These are phyloP conservation scores for Pyrenophora tritici-repentis DNA, from an alignment of 2,329 filamentous ascomycete genomes.

Conservation along the genomic window DNA sequence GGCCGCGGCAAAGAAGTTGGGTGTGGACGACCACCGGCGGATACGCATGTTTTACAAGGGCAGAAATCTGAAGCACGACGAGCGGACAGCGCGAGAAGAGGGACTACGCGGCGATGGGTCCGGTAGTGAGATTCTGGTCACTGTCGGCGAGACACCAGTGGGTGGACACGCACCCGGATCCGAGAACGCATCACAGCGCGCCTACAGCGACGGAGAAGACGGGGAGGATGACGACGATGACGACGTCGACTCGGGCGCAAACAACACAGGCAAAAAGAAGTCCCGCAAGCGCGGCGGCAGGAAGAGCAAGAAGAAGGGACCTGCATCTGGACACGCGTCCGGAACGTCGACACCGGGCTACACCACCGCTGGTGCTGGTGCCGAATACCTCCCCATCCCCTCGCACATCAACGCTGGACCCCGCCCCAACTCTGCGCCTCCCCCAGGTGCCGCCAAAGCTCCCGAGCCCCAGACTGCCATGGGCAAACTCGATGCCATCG, in stretches of 20 bases:
- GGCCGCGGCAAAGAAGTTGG: conserved; percentile 70
- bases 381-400: conserved; percentile 47
- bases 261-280: conserved; percentile 41
- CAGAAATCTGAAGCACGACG: conserved; percentile 68
- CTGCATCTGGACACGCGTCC: conserved; percentile 47
- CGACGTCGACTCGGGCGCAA: conserved; percentile 34
- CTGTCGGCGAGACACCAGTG: conserved; percentile 58
- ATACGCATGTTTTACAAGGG: conserved; percentile 78
- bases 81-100: conserved; percentile 61
- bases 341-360: conserved; percentile 51
- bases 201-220: conserved; percentile 44
- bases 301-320: conserved; percentile 54
- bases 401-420: conserved; percentile 41
- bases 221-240: conserved; percentile 47
- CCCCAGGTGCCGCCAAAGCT: conserved; percentile 34
- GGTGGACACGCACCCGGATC: conserved; percentile 47
- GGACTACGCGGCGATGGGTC: conserved; percentile 63
- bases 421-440: conserved; percentile 41
- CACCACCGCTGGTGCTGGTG: conserved; percentile 34
- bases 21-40: conserved; percentile 60
- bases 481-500: conserved; percentile 70
- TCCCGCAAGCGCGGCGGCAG: conserved; percentile 43
- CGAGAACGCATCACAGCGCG: conserved; percentile 39
- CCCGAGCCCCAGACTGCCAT: conserved; percentile 39
- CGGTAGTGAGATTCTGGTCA: conserved; percentile 63